Conservation (phyloP, 108 stramenopile genomes). For the Cyclotella kingstonii region DNA sequence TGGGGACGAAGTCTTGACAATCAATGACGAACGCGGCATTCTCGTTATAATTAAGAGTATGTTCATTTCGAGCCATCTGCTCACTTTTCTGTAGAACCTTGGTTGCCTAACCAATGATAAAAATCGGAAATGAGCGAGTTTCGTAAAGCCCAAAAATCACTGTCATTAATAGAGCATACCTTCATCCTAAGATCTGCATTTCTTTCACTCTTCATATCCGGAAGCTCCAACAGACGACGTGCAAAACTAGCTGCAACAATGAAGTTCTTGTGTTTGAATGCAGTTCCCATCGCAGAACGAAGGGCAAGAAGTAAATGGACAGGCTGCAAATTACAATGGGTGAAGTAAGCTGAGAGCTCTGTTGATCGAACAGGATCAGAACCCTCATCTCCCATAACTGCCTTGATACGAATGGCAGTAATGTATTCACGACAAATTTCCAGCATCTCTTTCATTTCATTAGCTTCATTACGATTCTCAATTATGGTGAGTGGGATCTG, state of each 20-base stretch:
- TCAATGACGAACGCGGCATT: slow-evolving; percentile 92
- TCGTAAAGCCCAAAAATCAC: background rate
- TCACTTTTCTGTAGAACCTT: slow-evolving; percentile 97
- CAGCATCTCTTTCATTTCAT: slow-evolving; percentile 94
- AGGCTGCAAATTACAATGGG: slow-evolving; percentile 98
- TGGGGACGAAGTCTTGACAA: slow-evolving; percentile 85
- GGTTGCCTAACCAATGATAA: slow-evolving; percentile 47
- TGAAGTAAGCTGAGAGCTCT: slow-evolving; percentile 98
- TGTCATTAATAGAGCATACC: slow-evolving; percentile 19
- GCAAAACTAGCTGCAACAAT: slow-evolving; percentile 97
- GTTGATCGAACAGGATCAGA: slow-evolving; percentile 85
- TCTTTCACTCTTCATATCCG: slow-evolving; percentile 91
- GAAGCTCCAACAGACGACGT: slow-evolving; percentile 93
- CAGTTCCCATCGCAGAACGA: slow-evolving; percentile 96
- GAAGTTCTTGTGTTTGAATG: slow-evolving; percentile 98
- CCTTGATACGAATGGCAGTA: slow-evolving; percentile 94
- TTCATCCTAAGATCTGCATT: slow-evolving; percentile 92
- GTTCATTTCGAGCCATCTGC: slow-evolving; percentile 97
- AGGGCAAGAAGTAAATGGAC: slow-evolving; percentile 94
- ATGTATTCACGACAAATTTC: slow-evolving; percentile 95
- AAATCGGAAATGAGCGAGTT: background rate
- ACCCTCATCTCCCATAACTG: slow-evolving; percentile 65
- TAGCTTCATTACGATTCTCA: slow-evolving; percentile 75
- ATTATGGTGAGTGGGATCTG: slow-evolving; percentile 90
- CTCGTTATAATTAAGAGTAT: slow-evolving; percentile 95